phyloP scores from a whole-genome alignment of 371 early-diverging fungal species.

The Rhizomucor pusillus region DNA sequence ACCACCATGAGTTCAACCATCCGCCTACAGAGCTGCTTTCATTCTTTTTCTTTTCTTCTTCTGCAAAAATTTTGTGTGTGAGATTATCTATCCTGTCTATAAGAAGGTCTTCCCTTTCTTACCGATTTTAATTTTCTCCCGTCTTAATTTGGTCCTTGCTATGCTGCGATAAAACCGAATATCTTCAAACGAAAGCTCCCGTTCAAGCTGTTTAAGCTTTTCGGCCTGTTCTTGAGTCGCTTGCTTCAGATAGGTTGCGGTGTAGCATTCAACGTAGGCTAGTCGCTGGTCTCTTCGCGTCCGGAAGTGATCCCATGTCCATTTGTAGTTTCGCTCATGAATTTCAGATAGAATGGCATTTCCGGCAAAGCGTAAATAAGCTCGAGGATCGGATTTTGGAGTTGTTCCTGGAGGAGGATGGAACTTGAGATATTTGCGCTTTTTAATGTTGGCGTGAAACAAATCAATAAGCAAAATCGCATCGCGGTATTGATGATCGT shows the following conservation, averaged over 20 bases:
- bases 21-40: conserved; percentile 31
- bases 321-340: conserved; percentile 65
- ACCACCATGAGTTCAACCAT: conserved; percentile 65
- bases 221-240: conserved; percentile 37
- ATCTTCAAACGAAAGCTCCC: conserved; percentile 70
- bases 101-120: conserved; percentile 9
- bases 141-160: conserved; percentile 59
- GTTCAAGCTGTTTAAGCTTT: conserved; percentile 59
- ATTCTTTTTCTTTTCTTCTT: conserved; percentile 32
- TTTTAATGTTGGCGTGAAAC: conserved; percentile 66
- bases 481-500: conserved; percentile 76
- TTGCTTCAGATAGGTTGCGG: conserved; percentile 43
- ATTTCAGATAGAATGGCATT: conserved; percentile 73
- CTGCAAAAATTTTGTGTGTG: conserved; percentile 2
- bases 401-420: conserved; percentile 66
- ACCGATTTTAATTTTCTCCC: conserved; percentile 50
- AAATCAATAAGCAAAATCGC: conserved; percentile 65
- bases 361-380: conserved; percentile 78
- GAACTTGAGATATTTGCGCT: conserved; percentile 73
- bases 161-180: conserved; percentile 76
- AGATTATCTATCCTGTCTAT: neutral
- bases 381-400: conserved; percentile 67
- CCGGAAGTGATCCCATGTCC: conserved; percentile 74
- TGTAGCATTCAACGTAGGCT: conserved; percentile 66
- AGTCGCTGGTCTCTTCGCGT: conserved; percentile 70